Conservation (phyloP, 83 land plant species). For the Diphasiastrum complanatum region DNA sequence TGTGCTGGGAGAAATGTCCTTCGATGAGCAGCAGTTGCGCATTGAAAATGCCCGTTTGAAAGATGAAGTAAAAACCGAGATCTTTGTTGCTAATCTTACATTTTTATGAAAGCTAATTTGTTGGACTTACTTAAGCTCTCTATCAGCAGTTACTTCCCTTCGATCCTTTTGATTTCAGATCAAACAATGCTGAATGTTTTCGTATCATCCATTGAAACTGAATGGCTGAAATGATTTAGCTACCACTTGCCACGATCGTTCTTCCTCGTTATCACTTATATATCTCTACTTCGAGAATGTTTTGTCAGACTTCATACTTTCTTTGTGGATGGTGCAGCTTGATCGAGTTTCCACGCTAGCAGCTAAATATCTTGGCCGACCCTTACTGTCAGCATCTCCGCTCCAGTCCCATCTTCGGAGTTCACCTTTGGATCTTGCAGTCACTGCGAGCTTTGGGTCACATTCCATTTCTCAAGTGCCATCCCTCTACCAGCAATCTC, state of each 20-base stretch:
- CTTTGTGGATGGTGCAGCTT: slow-evolving; percentile 7
- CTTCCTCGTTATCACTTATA: too few species aligned
- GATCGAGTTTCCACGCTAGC: slow-evolving; percentile 19
- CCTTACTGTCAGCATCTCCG: neutral
- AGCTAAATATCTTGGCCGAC: slow-evolving; percentile 14
- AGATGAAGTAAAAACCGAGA: slow-evolving; percentile 25
- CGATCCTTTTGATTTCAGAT: too few species aligned
- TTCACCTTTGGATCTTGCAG: slow-evolving; percentile 15
- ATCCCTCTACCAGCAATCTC: neutral
- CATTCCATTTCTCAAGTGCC: neutral
- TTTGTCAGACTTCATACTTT: too few species aligned
- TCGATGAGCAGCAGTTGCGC: slow-evolving; percentile 40
- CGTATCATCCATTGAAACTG: too few species aligned
- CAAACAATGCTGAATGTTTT: too few species aligned
- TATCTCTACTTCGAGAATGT: neutral
- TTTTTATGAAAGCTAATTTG: too few species aligned
- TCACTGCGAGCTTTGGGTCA: neutral
- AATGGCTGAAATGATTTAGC: too few species aligned
- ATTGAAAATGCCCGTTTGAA: slow-evolving; percentile 31
- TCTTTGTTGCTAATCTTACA: too few species aligned
- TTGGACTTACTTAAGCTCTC: too few species aligned
- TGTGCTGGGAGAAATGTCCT: slow-evolving; percentile 37
- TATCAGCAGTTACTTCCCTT: too few species aligned
- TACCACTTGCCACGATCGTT: too few species aligned
- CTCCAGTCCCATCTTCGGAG: neutral